These are phyloP conservation scores for Fusarium albidum DNA, from an alignment of 2,329 filamentous ascomycete genomes.

Conservation along the genomic window DNA sequence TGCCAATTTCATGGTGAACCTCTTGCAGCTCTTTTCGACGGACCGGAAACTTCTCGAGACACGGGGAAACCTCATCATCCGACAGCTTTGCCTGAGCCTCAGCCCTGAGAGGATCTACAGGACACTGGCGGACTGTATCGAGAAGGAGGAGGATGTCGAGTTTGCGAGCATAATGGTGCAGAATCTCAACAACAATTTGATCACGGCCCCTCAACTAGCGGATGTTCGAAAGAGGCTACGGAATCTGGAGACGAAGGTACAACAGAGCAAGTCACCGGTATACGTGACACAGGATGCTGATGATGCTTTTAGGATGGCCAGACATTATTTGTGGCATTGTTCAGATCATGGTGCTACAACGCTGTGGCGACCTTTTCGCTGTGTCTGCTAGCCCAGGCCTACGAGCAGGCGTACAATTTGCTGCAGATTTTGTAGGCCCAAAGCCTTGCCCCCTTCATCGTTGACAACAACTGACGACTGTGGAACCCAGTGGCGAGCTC, in stretches of 20 bases:
- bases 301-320: slow-evolving; percentile 77
- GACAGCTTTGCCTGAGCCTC: slow-evolving; percentile 90
- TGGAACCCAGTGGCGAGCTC: slow-evolving; percentile 77
- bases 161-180: slow-evolving; percentile 99
- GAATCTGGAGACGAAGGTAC: slow-evolving; percentile 85
- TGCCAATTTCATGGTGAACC: slow-evolving; percentile 96
- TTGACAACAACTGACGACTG: not conserved
- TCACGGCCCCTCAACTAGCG: slow-evolving; percentile 92
- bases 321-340: slow-evolving; percentile 91
- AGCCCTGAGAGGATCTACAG: slow-evolving; percentile 96
- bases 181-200: slow-evolving; percentile 98
- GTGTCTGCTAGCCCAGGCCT: slow-evolving; percentile 93
- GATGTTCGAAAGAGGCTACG: slow-evolving; percentile 89
- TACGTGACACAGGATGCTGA: slow-evolving; percentile 8
- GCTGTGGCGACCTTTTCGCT: slow-evolving; percentile 97
- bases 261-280: not conserved
- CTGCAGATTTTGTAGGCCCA: slow-evolving; percentile 85
- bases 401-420: slow-evolving; percentile 96
- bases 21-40: slow-evolving; percentile 94
- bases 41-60: slow-evolving; percentile 91
- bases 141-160: slow-evolving; percentile 97
- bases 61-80: slow-evolving; percentile 93
- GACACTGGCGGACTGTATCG: slow-evolving; percentile 93
- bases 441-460: not conserved
- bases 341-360: slow-evolving; percentile 98